These are phyloP conservation scores for Aspergillus panamensis DNA, from an alignment of 495 filamentous ascomycete species.

Conservation along the genomic window DNA sequence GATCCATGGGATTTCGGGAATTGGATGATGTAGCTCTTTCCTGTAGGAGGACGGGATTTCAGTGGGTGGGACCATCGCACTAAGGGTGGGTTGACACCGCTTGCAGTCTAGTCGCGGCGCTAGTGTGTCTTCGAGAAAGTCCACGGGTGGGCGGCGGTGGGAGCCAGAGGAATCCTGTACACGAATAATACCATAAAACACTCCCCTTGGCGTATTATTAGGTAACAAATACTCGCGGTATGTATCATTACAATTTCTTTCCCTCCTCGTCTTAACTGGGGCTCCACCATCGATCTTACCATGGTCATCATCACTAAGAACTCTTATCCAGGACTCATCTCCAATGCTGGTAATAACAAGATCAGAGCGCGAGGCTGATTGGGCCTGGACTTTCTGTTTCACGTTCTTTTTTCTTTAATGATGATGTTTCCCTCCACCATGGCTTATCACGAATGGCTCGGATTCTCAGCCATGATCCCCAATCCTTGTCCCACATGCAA, in stretches of 20 bases:
- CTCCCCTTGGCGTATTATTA: slow-evolving; percentile 14
- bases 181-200: background rate
- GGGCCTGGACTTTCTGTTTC: background rate
- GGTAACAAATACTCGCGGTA: slow-evolving; percentile 12
- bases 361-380: background rate
- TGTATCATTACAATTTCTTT: background rate
- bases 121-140: slow-evolving; percentile 16
- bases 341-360: background rate
- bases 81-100: slow-evolving; percentile 15
- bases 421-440: slow-evolving; percentile 8
- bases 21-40: slow-evolving; percentile 5
- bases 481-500: slow-evolving; percentile 12
- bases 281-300: too few species aligned
- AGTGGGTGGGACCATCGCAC: slow-evolving; percentile 15
- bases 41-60: background rate
- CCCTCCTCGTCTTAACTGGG: background rate
- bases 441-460: slow-evolving; percentile 9
- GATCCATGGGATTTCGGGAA: slow-evolving; percentile 11
- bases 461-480: background rate
- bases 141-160: background rate
- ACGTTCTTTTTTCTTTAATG: background rate
- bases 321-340: too few species aligned
- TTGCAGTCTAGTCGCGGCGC: slow-evolving; percentile 16
- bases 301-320: too few species aligned
- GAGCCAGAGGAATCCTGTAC: background rate